phyloP scores from a whole-genome alignment of 2,329 filamentous ascomycete species.

The Colletotrichum sp. region DNA sequence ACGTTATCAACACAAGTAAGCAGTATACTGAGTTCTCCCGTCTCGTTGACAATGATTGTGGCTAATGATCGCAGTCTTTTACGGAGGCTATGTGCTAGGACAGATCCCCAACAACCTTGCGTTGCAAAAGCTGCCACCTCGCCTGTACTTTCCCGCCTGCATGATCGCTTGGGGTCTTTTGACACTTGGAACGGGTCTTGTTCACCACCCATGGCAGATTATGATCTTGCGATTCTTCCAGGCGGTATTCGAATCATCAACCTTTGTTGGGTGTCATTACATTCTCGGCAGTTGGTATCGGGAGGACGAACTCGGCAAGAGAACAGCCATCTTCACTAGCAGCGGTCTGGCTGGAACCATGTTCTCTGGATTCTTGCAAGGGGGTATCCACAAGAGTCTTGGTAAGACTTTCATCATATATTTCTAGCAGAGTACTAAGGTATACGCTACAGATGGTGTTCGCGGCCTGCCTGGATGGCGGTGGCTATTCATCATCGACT shows the following conservation, averaged over 20 bases:
- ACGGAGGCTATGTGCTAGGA: neutral
- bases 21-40: neutral
- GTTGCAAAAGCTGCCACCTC: neutral
- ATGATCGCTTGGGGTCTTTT: neutral
- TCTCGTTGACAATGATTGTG: neutral
- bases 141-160: neutral
- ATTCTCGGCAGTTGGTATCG: neutral
- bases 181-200: neutral
- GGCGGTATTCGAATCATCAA: neutral
- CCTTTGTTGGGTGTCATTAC: neutral
- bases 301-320: neutral
- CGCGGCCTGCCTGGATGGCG: neutral
- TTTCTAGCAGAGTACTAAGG: neutral
- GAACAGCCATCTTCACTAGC: neutral
- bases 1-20: neutral
- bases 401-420: neutral
- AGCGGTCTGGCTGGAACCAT: neutral
- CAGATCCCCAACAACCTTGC: neutral
- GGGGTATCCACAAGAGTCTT: neutral
- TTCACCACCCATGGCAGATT: neutral
- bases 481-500: neutral
- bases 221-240: neutral
- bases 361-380: neutral
- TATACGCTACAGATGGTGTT: neutral
- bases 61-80: neutral